These are phyloP conservation scores for Talaromyces sp. DNA, from an alignment of 2,329 filamentous ascomycete species.

Conservation along the genomic window DNA sequence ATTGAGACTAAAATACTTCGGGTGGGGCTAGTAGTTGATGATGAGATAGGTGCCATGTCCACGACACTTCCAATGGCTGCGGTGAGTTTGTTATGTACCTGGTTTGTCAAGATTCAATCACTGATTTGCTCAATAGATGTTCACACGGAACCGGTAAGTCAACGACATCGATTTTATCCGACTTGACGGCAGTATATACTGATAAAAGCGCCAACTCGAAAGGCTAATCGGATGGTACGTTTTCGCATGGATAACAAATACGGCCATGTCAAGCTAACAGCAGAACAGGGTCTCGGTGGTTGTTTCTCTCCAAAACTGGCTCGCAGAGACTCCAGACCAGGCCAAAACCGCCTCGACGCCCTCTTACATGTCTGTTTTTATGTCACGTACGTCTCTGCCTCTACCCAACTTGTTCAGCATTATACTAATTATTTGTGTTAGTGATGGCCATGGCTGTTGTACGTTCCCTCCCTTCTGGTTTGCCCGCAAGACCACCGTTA, in stretches of 20 bases:
- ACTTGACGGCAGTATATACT: background rate
- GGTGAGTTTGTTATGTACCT: constrained; percentile 39
- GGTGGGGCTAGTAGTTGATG: background rate
- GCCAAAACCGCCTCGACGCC: constrained; percentile 64
- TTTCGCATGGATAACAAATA: background rate
- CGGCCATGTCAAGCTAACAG: background rate
- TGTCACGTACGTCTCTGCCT: constrained; percentile 61
- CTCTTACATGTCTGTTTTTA: constrained; percentile 68
- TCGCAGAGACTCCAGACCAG: constrained; percentile 46
- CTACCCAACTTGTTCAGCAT: constrained; percentile 11
- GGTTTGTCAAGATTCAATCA: constrained; percentile 13
- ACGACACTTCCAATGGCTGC: constrained; percentile 93
- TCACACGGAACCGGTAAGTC: constrained; percentile 77
- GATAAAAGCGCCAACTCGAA: constrained; percentile 6
- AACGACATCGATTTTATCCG: background rate
- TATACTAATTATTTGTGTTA: constrained; percentile 23
- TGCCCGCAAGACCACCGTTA: background rate
- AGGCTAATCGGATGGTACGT: constrained; percentile 62
- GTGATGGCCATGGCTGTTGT: constrained; percentile 57
- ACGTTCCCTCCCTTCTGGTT: constrained; percentile 21
- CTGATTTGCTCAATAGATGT: constrained; percentile 57
- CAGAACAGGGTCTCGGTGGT: constrained; percentile 43
- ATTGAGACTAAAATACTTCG: background rate
- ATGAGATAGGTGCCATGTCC: constrained; percentile 51
- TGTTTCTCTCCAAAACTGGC: constrained; percentile 45